phyloP scores from a whole-genome alignment of 768 basidiomycete species.

The Amanita thiersii region DNA sequence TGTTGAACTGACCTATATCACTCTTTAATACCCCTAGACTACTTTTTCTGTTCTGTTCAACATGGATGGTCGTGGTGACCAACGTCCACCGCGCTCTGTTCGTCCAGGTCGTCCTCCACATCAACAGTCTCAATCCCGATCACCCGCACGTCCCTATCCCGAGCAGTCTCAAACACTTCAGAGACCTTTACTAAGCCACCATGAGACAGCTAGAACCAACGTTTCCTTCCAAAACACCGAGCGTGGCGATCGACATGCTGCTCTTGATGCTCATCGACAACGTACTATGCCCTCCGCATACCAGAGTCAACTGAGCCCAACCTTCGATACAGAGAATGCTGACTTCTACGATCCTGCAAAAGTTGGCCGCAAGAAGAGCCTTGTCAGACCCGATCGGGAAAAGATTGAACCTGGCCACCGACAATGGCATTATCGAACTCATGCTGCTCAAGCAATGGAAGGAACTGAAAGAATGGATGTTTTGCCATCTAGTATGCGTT shows the following conservation, averaged over 20 bases:
- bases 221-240: conserved; percentile 68
- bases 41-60: background rate
- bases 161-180: conserved; percentile 17
- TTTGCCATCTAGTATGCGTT: conserved; percentile 71
- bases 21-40: conserved; percentile 2
- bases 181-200: conserved; percentile 24
- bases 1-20: conserved; percentile 1
- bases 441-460: conserved; percentile 71
- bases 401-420: conserved; percentile 93
- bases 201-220: conserved; percentile 30
- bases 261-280: conserved; percentile 48
- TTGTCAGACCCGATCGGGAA: conserved; percentile 89
- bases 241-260: conserved; percentile 56
- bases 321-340: conserved; percentile 32
- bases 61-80: conserved; percentile 37
- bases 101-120: conserved; percentile 33
- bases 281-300: conserved; percentile 39
- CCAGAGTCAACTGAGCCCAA: conserved; percentile 23
- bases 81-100: conserved; percentile 47
- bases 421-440: conserved; percentile 89
- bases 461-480: conserved; percentile 58
- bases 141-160: conserved; percentile 32
- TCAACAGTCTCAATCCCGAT: conserved; percentile 27
- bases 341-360: conserved; percentile 37
- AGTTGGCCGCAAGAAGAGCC: conserved; percentile 80